Base-by-base conservation (phyloP, 2,329 filamentous ascomycete species). In the Penicillium psychrosexuale region DNA sequence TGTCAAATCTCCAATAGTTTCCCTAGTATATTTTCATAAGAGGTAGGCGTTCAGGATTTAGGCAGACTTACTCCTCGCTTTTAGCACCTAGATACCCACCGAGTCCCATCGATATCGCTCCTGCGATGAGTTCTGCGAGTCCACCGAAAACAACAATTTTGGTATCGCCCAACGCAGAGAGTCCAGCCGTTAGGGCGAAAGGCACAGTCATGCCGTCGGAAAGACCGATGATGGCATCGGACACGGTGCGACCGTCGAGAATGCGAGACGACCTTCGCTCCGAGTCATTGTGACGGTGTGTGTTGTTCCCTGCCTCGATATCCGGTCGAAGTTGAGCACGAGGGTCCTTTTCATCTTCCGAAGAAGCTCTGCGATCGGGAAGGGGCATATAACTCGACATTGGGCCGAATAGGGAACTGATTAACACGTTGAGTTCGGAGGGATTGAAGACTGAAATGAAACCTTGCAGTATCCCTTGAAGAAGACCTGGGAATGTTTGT, bases 131-230 rank as follows among this genome's bases (percentile, higher is more conserved):
- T 75, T 91, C 88, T 5, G 88, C 88, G 30, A 90, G 77, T 7
- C 88, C 88, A 48, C 86, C 88, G 60, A 88, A 84, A 55, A 93
- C 83, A 60, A 88, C 85, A 4, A 87, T 81, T 46, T 79, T 81
- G 31, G 84, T 85, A 67, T 83, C 79, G n/a, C 85, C 85, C 43
- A 88, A 76, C 2, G 75, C 75, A 8, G 69, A 74, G 48, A 92
- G 78, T 13, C 89, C 89, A 0, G 89, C 89, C 0, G 87, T 91
- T 36, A 92, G 77, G 15, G 89, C 89, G 63, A 92, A 92, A 0
- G 89, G 89, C 0, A 92, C 89, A 0, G 89, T 92, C 62, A 92
- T 79, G 15, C 89, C 89, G 66, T 92, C 89, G 0, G 88, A 86
- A 63, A 91, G 85, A 50, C 89, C 89, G 62, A 92, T 86, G 56